A percentile compares a stretch with the other conserved stretches of the same genome.
Conservation (phyloP, 495 filamentous ascomycete genomes). For the Pseudevernia furfuracea region DNA sequence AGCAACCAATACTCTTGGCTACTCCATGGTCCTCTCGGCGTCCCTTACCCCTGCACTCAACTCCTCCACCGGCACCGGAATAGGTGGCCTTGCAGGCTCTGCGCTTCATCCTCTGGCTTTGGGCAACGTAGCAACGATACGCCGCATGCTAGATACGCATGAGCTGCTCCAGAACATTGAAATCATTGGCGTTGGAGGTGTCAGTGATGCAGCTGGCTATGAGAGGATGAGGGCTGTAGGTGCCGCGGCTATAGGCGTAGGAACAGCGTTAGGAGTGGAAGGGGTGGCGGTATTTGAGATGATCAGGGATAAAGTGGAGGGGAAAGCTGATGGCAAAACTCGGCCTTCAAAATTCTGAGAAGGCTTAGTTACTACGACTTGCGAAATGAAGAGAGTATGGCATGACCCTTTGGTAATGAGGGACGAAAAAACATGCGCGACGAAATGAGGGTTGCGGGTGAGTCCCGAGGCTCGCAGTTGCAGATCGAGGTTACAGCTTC, state of each 20-base stretch:
- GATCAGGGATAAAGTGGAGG: constrained; percentile 33
- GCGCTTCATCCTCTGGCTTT: constrained; percentile 65
- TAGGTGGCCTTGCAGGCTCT: constrained; percentile 60
- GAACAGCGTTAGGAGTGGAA: constrained; percentile 53
- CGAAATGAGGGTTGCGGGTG: neutral
- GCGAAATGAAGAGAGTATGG: neutral
- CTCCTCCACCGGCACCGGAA: constrained; percentile 41
- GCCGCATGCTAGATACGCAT: constrained; percentile 45
- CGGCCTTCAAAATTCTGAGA: no score
- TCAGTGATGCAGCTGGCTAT: constrained; percentile 50
- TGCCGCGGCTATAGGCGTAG: constrained; percentile 54
- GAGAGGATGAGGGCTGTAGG: constrained; percentile 56
- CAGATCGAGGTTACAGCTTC: neutral
- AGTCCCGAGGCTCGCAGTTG: neutral
- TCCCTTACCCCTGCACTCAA: constrained; percentile 28
- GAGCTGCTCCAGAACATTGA: constrained; percentile 38
- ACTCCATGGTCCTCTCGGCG: constrained; percentile 46
- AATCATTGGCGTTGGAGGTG: constrained; percentile 63
- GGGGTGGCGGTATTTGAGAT: constrained; percentile 53
- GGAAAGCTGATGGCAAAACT: neutral
- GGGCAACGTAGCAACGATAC: constrained; percentile 58
- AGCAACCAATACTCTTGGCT: constrained; percentile 64
- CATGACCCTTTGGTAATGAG: neutral
- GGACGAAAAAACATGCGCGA: neutral
- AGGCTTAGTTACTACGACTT: neutral